Evolutionary conservation across 2,329 filamentous ascomycete genomes (phyloP), one percentile per base, ranked within the genome.

Genomic region (Cadophora luteo-olivacea): DNA sequence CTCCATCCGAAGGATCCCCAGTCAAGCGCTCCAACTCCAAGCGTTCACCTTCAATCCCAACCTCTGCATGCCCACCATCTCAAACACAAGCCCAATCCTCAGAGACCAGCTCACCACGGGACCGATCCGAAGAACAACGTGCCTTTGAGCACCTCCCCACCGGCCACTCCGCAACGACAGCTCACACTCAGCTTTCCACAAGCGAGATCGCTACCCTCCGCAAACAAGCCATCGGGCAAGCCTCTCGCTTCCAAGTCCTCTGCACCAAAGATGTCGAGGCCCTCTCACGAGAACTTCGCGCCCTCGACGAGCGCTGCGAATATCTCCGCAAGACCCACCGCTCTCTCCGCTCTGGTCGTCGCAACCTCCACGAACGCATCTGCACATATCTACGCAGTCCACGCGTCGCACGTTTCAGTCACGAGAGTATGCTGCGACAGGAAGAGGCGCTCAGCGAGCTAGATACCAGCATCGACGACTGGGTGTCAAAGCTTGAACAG

Each of bases 391-490:
- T 94, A 11, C 89, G 91, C 62, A 91, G 89, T 22, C 89, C 91
- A 9, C 87, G 91, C 38, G 86, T 87, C 5, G 87, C 90, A 66
- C 90, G 87, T 72, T 93, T 94, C 78, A 92, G 89, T 72, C 86
- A 89, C 71, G 91, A 94, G 70, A 89, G 89, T 24, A 87, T 95
- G 78, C 83, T 94, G 52, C 92, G 91, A 81, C 92, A 94, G 77
- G 92, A 94, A 78, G 92, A 94, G 79, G 91, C 91, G 1, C 83
- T 95, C 12, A 87, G 89, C 1, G 92, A 94, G 78, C 85, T 95
- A 7, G 92, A 95, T 76, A 82, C 85, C 19, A 92, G 90, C 2
- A 94, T 95, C 71, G 92, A 94, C 75, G 91, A 93, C 77, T 94
- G 92, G 90, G 88, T 92, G 61, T 84, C 81, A 73, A 94, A 94